Percentiles rank a stretch among this genome's conserved stretches.
Conservation (phyloP, 2,329 filamentous ascomycete species). For the Apiospora malaysiana region DNA sequence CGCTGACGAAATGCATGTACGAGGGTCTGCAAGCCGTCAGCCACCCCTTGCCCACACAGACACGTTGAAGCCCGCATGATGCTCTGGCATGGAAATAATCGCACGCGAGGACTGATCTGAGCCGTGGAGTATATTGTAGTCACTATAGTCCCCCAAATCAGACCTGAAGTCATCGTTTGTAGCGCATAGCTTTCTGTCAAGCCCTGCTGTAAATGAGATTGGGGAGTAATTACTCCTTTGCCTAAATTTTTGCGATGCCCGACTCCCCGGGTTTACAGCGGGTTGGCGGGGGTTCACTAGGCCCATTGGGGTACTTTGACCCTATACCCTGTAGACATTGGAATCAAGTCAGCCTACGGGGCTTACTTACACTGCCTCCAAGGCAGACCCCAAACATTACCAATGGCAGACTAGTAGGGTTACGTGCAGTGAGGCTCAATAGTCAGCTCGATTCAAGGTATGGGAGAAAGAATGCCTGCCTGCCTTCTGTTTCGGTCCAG, state of each 20-base stretch:
- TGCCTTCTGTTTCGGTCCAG: not conserved
- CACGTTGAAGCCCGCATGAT: not conserved
- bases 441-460: not conserved
- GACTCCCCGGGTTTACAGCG: not conserved
- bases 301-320: not conserved
- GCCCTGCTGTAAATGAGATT: too few relatives aligned
- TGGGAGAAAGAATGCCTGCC: not conserved
- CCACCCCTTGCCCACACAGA: not conserved
- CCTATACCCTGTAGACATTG: not conserved
- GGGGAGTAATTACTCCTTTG: too few relatives aligned
- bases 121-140: not conserved
- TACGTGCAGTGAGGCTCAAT: not conserved
- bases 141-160: not conserved
- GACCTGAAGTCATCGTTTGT: too few relatives aligned
- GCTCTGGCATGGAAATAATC: not conserved
- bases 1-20: not conserved
- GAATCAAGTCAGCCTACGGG: not conserved
- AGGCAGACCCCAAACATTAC: not conserved
- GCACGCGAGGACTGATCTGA: not conserved
- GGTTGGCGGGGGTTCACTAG: not conserved
- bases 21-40: not conserved
- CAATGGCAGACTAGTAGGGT: too few relatives aligned
- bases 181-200: not conserved
- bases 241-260: not conserved
- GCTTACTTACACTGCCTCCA: not conserved